These are phyloP conservation scores for Phycomyces nitens DNA, from an alignment of 192 early-diverging fungal genomes.

Conservation along the genomic window DNA sequence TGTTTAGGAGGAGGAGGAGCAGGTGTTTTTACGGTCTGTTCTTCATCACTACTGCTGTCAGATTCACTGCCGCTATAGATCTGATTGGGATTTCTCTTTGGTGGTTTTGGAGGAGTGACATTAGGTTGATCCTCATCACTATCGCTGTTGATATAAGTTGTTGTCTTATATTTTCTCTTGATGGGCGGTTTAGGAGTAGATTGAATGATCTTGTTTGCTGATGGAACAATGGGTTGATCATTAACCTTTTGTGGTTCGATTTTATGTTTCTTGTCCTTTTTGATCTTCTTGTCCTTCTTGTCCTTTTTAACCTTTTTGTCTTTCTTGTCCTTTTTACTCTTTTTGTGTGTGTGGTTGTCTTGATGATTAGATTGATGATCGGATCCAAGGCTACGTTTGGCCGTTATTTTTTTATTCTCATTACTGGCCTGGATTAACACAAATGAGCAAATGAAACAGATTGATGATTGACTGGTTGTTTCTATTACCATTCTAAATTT, in stretches of 20 bases:
- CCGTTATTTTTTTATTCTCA: no score
- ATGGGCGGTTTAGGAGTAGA: background rate
- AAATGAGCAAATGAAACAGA: no score
- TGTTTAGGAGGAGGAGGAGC: background rate
- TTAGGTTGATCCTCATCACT: background rate
- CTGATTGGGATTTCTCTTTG: background rate
- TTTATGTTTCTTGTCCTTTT: background rate
- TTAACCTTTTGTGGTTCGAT: background rate
- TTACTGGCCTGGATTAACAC: no score
- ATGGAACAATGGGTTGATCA: no score
- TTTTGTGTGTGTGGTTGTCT: background rate
- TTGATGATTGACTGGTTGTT: no score
- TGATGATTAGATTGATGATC: no score
- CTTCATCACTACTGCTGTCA: background rate
- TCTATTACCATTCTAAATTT: no score
- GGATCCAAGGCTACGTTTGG: no score
- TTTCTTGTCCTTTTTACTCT: background rate
- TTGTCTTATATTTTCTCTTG: background rate
- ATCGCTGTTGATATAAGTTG: background rate
- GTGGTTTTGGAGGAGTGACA: background rate
- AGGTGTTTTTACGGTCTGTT: background rate
- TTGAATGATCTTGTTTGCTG: background rate
- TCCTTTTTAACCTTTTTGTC: background rate
- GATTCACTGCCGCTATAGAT: background rate
- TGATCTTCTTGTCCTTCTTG: background rate